Percentiles rank a stretch among this genome's conserved stretches.
Conservation (phyloP, 1,284 basidiomycete genomes). For the Hypsizygus ulmarius region DNA sequence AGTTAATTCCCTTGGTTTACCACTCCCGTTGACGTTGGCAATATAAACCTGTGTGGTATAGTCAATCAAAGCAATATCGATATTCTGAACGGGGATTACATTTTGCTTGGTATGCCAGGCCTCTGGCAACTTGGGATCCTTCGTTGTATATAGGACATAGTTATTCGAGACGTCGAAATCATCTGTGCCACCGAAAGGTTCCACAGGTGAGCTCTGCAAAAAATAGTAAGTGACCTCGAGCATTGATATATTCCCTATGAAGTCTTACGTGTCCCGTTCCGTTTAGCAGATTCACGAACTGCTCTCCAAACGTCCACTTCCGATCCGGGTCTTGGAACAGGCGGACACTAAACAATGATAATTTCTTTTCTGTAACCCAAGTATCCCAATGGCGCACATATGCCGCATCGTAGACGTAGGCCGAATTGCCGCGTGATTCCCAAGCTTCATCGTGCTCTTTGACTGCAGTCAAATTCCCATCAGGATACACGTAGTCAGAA, state of each 20-base stretch:
- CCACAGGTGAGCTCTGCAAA: constrained; percentile 66
- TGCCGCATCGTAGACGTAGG: constrained; percentile 74
- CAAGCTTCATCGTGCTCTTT: constrained; percentile 67
- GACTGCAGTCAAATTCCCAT: constrained; percentile 67
- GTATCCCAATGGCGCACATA: constrained; percentile 88
- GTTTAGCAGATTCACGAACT: constrained; percentile 60
- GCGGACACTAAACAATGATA: constrained; percentile 65
- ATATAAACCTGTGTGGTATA: constrained; percentile 55
- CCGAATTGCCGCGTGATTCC: constrained; percentile 70
- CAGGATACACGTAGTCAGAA: constrained; percentile 73
- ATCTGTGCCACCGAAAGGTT: constrained; percentile 76
- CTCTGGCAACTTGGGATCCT: constrained; percentile 70
- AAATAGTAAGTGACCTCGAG: constrained; percentile 1
- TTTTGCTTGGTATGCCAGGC: constrained; percentile 83
- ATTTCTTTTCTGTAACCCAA: constrained; percentile 74
- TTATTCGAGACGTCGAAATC: constrained; percentile 73
- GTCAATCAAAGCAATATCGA: constrained; percentile 1
- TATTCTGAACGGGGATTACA: constrained; percentile 36
- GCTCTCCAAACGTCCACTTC: constrained; percentile 51
- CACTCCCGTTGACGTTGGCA: constrained; percentile 49
- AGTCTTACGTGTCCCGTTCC: constrained; percentile 60
- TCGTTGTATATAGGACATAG: constrained; percentile 80
- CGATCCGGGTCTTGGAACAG: constrained; percentile 47
- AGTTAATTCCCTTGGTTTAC: constrained; percentile 64
- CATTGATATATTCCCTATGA: constrained; percentile 7